Evolutionary conservation across 345 rosid genomes (phyloP).

Genomic region (Brassica incana): DNA sequence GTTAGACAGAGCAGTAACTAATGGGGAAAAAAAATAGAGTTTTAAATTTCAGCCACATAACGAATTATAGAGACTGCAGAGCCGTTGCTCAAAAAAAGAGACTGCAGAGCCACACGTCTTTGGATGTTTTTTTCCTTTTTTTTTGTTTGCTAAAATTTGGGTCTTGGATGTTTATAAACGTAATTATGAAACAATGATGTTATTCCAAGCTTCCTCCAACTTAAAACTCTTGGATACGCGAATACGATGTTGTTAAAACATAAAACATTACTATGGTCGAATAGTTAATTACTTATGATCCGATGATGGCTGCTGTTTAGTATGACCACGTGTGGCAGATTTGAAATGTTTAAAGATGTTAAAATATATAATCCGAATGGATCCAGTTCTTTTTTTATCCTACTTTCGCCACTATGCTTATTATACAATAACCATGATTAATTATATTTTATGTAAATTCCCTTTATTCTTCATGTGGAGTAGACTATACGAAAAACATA

Average conservation of each 20-base stretch:
- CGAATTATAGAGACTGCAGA: not conserved
- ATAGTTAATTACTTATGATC: conserved; percentile 14
- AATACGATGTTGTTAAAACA: conserved; percentile 13
- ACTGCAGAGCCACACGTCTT: not conserved
- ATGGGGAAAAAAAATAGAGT: not conserved
- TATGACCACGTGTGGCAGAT: conserved; percentile 42
- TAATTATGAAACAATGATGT: conserved; percentile 19
- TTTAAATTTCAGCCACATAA: not conserved
- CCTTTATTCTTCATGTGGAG: not conserved
- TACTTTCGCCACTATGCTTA: conserved; percentile 21
- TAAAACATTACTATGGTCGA: not conserved
- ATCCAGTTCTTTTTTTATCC: conserved; percentile 15
- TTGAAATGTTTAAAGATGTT: conserved; percentile 22
- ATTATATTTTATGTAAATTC: not conserved
- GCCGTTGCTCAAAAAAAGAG: not conserved
- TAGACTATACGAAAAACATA: not conserved
- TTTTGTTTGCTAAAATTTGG: too few species aligned
- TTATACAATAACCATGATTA: not conserved
- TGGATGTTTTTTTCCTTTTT: not conserved
- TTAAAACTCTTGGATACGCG: not conserved
- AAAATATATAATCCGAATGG: conserved; percentile 25
- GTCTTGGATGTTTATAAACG: not conserved
- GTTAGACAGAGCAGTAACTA: not conserved
- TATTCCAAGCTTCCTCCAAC: not conserved
- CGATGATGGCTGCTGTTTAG: conserved; percentile 26